These are phyloP conservation scores for Leccinum broughii DNA, from an alignment of 768 basidiomycete species.

Conservation along the genomic window DNA sequence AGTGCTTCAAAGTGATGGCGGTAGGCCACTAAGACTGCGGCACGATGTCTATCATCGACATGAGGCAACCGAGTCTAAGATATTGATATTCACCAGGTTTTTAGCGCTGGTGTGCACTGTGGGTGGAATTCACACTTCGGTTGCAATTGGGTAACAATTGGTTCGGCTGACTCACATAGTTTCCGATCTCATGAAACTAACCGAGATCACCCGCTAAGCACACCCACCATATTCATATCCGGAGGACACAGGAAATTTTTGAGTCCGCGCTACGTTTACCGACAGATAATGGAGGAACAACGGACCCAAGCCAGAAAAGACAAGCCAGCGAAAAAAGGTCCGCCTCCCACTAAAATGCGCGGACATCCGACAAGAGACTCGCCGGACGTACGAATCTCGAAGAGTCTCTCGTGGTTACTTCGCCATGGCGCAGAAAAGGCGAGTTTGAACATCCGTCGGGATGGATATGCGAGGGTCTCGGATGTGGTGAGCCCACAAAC, in stretches of 20 bases:
- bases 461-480: conserved; percentile 81
- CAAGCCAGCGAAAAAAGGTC: conserved; percentile 12
- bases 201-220: not conserved
- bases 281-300: conserved; percentile 13
- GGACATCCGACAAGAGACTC: conserved; percentile 59
- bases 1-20: conserved; percentile 4
- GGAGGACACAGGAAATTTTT: conserved; percentile 6
- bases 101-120: not conserved
- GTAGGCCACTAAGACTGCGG: conserved; percentile 6
- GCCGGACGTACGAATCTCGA: conserved; percentile 71
- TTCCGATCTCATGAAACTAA: not conserved
- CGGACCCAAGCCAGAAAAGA: conserved; percentile 3
- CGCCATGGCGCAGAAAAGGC: conserved; percentile 85
- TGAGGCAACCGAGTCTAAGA: conserved; percentile 1
- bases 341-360: conserved; percentile 45
- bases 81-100: not conserved
- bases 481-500: conserved; percentile 70
- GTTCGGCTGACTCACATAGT: no score
- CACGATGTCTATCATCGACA: conserved; percentile 5
- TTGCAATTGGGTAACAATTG: conserved; percentile 4
- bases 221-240: not conserved
- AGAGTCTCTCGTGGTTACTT: conserved; percentile 89
- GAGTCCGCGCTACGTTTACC: not conserved
- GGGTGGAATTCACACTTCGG: not conserved
- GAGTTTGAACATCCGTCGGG: conserved; percentile 70